A percentile compares a stretch with the other conserved stretches of the same genome.
These are phyloP conservation scores for Botrytis galanthina DNA, from an alignment of 2,329 filamentous ascomycete genomes.

Conservation along the genomic window DNA sequence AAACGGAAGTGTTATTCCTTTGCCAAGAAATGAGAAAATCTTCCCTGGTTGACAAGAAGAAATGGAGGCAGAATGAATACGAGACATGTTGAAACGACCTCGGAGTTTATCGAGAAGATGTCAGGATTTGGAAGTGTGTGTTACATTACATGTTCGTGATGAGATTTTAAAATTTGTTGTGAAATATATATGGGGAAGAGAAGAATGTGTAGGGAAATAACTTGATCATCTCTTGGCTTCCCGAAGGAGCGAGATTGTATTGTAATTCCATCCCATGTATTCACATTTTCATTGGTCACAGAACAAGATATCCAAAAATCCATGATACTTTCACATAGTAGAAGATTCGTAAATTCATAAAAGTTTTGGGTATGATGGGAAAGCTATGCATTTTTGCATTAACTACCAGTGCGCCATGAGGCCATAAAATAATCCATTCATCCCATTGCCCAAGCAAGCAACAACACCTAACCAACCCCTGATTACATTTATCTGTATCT, in stretches of 20 bases:
- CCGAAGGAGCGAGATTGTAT: not conserved
- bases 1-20: not conserved
- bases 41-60: not conserved
- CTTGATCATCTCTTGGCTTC: not conserved
- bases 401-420: slow-evolving; percentile 22
- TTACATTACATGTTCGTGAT: not conserved
- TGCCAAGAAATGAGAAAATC: slow-evolving; percentile 3
- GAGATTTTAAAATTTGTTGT: not conserved
- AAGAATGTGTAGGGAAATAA: not conserved
- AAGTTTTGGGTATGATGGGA: slow-evolving; percentile 24
- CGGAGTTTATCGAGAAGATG: not conserved
- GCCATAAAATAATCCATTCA: slow-evolving; percentile 31
- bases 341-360: slow-evolving; percentile 26
- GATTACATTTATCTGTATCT: slow-evolving; percentile 74
- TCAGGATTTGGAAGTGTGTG: not conserved
- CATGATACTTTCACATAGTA: slow-evolving; percentile 14
- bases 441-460: slow-evolving; percentile 30
- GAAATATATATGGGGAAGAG: slow-evolving; percentile 1
- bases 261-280: not conserved
- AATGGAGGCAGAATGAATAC: slow-evolving; percentile 5
- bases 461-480: slow-evolving; percentile 29
- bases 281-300: slow-evolving; percentile 13
- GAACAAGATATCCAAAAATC: not conserved
- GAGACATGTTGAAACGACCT: slow-evolving; percentile 13
- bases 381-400: slow-evolving; percentile 30